Percentiles rank a stretch among this genome's conserved stretches.
Conservation (phyloP, 2,329 filamentous ascomycete genomes). For the Botryotinia globosa region DNA sequence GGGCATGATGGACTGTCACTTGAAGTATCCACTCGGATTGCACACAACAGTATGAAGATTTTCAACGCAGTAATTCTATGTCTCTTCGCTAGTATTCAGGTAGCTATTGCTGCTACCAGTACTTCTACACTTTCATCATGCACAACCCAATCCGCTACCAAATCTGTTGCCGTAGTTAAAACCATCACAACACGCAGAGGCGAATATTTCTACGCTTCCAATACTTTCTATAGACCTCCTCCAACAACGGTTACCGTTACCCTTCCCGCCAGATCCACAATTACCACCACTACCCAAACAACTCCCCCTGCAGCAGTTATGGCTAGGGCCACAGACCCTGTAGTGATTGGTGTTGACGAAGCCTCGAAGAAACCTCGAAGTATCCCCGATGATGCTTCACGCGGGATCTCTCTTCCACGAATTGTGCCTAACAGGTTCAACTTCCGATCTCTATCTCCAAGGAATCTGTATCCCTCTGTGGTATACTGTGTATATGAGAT, state of each 20-base stretch:
- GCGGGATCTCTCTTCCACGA: not conserved
- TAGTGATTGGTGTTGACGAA: not conserved
- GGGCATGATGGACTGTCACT: not conserved
- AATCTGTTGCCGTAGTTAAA: not conserved
- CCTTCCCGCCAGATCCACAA: not conserved
- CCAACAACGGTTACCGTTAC: not conserved
- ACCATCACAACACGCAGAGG: not conserved
- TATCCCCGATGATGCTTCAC: not conserved
- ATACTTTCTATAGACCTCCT: not conserved
- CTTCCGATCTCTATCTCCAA: not conserved
- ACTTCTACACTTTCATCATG: not conserved
- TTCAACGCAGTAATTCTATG: not conserved
- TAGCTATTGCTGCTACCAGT: not conserved
- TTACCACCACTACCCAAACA: not conserved
- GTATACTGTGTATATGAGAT: not conserved
- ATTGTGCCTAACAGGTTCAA: not conserved
- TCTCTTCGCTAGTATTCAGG: not conserved
- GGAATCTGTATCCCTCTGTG: not conserved
- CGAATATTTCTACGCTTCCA: not conserved
- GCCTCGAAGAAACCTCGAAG: not conserved
- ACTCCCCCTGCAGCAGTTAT: rapidly evolving
- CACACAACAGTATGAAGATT: not conserved
- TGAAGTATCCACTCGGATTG: not conserved
- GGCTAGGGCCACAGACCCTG: not conserved
- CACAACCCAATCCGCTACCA: not conserved